Evolutionary conservation across 129 eudicot species (phyloP), one percentile per base, ranked within the genome.

Genomic region (Artemisia argyi): DNA sequence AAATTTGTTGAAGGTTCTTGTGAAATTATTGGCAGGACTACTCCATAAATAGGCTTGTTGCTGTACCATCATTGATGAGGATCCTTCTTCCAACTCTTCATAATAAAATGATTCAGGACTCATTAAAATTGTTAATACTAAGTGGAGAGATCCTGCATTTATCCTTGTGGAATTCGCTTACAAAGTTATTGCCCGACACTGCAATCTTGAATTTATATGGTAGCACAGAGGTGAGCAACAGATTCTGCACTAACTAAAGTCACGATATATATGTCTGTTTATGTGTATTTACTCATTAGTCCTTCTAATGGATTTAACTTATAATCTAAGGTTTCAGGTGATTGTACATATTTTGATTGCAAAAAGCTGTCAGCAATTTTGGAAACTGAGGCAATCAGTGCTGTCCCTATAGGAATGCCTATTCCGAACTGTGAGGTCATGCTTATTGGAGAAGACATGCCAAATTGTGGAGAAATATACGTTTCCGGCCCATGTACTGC

Each of bases 301-400:
- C 75, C 65, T 15, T 57, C 24, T 81, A 71, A 84, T 73, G 8
- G 19, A 61, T 56, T 60, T 18, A 69, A 46, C 42, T 53, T 78
- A 48, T 11, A 50, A 51, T 69, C 73, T 48, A 79, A 91, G 97
- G 98, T 94, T 68, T 86, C 97, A 12, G 98, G 98, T 73, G 98
- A 94, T 66, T 94, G 97, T 78, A 90, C 97, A 72, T 94, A 84
- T 86, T 94, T 90, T 77, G 96, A 94, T 70, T 94, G 97, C 88
- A 88, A 81, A 73, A 71, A 82, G 74, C 73, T 94, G 77, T 83
- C 89, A 3, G 49, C 56, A 55, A 74, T 86, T 19, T 71, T 82
- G 24, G 87, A 90, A 72, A 76, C 56, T 9, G 93, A 88, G 80
- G 49, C 65, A 60, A 76, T 90, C 48, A 84, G 74, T 74, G 84